Evolutionary conservation across 2,329 filamentous ascomycete species (phyloP), one percentile per base, ranked within the genome.

Genomic region (Elsinoe australis): DNA sequence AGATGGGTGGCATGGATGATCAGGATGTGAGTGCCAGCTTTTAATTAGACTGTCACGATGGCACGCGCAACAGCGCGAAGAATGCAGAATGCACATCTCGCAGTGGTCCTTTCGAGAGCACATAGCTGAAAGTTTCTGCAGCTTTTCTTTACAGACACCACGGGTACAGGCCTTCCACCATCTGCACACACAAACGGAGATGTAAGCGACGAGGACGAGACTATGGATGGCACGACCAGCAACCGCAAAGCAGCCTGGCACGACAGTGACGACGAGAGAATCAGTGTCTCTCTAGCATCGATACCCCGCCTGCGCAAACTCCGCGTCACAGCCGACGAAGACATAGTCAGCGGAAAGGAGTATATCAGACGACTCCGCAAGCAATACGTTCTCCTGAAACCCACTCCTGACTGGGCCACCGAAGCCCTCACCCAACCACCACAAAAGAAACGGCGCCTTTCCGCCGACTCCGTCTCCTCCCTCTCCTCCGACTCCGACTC

Each of bases 231-330:
- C 64, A 29, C 55, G 50, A 55, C 70, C 75, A 33, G 70, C 71
- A 15, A 74, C 82, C 2, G 85, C 80, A 1, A 98, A 92, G 92
- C 81, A 88, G 85, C 80, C 1, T 98, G 92, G 92, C 81, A 89
- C 56, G 92, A 98, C 63, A 96, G 89, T 65, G 92, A 98, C 59
- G 92, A 98, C 61, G 92, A 96, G 61, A 78, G 86, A 47, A 71
- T 95, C 53, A 78, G 80, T 5, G 76, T 98, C 41, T 96, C 90
- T 10, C 74, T 98, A 31, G 84, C 87, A 3, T 77, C 79, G 19
- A 80, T 83, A 35, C 78, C 80, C 39, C 78, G 85, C 54, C 65
- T 95, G 61, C 79, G 89, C 55, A 96, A 96, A 66, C 72, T 98
- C 53, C 78, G 92, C 52, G 72, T 81, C 44, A 82, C 80, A 2